Base-by-base conservation (phyloP, 352 stramenopile species). In the Pythium vanterpoolii region DNA sequence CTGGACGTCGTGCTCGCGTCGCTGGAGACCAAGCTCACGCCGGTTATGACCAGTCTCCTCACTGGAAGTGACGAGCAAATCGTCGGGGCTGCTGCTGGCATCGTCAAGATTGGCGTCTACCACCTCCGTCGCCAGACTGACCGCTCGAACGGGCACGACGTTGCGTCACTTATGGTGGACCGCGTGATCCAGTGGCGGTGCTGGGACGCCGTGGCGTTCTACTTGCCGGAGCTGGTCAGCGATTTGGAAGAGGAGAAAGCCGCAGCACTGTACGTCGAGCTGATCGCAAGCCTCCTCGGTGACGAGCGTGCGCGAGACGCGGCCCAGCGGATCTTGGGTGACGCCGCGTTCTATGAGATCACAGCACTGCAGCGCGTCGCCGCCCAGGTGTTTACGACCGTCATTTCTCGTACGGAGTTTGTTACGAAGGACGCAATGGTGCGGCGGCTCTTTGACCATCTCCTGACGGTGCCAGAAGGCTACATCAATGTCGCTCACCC, bases 261-360 rank as follows among this genome's bases (percentile, higher is more conserved):
- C 1, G 24, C 42, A 1, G 49, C 36, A 4, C 23, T 72, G 27
- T 72, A 56, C 23, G 34, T 45, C 2, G 28, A 60, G 47, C 33
- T 72, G 8, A 33, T 72, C n/a, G 10, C 28, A 10, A 68, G 59
- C 39, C 63, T 42, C 24, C 26, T 68, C 11, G 30, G 26, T 33
- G 16, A 30, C 21, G 51, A 58, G 38, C 19, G 33, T 57, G n/a
- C 47, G 19, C 31, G 55, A 16, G 45, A 13, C 11, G 65, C 62
- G 39, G 47, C 46, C 24, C 44, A 44, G 48, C 76, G 76, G 4
- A 83, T 87, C 48, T 59, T 93, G 56, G 67, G 69, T 38, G 86
- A 93, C 53, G 86, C 86, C 11, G 77, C 68, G 4, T 93, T 95
- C 58, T 95, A 93, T 66, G 86, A 95, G 44, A 93, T 95, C 44